Conservation (phyloP, 352 stramenopile species). For the Globisporangium emineosum region DNA sequence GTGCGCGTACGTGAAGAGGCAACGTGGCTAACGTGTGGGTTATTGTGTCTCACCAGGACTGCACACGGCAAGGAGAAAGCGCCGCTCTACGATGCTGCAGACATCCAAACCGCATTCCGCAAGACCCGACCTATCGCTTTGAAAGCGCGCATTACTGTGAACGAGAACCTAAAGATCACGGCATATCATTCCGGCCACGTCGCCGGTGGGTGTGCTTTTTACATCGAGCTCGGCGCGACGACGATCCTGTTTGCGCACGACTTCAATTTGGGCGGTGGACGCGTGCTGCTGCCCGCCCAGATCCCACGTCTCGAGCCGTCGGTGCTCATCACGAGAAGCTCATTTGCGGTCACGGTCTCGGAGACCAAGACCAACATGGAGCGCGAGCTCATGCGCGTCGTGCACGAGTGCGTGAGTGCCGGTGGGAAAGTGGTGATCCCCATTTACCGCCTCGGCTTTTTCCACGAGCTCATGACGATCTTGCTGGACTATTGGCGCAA, state of each 20-base stretch:
- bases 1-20: neutral
- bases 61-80: conserved; percentile 44
- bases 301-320: conserved; percentile 64
- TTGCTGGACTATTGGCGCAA: conserved; percentile 70
- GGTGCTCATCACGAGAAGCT: conserved; percentile 61
- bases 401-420: conserved; percentile 71
- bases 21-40: neutral
- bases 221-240: conserved; percentile 71
- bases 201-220: conserved; percentile 69
- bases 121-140: conserved; percentile 46
- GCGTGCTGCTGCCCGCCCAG: conserved; percentile 63
- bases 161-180: conserved; percentile 69
- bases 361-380: conserved; percentile 82
- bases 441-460: conserved; percentile 72
- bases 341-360: conserved; percentile 80
- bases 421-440: conserved; percentile 85
- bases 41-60: conserved; percentile 26
- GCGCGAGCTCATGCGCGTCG: conserved; percentile 71
- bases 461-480: conserved; percentile 76
- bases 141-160: conserved; percentile 56
- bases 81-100: conserved; percentile 48
- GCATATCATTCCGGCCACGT: conserved; percentile 82
- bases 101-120: conserved; percentile 53
- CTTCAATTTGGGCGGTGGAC: conserved; percentile 73
- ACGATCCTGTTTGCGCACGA: conserved; percentile 74